Base-by-base conservation (phyloP, 495 filamentous ascomycete species). In the Astrothelium subdiscretum region DNA sequence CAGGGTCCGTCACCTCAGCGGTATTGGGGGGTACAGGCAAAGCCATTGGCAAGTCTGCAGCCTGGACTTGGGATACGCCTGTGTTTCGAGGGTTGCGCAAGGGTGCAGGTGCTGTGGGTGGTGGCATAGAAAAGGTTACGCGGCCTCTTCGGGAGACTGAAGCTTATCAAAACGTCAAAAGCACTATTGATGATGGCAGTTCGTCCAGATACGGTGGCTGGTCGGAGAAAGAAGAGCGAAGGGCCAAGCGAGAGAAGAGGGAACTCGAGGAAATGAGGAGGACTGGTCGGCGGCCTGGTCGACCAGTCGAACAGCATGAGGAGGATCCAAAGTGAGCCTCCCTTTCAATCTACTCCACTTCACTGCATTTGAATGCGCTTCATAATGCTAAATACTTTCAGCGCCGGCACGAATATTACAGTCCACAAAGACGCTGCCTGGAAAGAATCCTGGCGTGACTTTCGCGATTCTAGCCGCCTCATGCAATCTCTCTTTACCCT, bases 41-140 rank as follows among this genome's bases (percentile, higher is more conserved):
- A 32, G 92, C 80, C 44, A 85, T 98, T 64, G 94, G 94, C 40
- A 87, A 92, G 74, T 83, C 90, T 69, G 94, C 95, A 20, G 81
- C 86, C 20, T 97, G 91, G 92, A 97, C 92, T 22, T 98, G 94
- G 94, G 91, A 97, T 66, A 96, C 95, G 0, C 79, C 86, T 3
- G 88, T 92, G 12, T 91, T 97, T 58, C 94, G 94, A 74, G 94
- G 90, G 38, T 84, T 97, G n/a, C 79, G 94, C 22, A 87, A 89
- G 66, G 90, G 89, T 63, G 92, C 90, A 58, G 88, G 82, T 68
- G 83, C 84, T 29, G 92, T 92, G 8, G 91, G 88, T n/a, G 83
- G 85, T 61, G 91, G 86, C 1, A 77, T 98, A 29, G 95, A 96
- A 71, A 92, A 91, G 73, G 90, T 84, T n/a, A 98, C 94, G 1